Evolutionary conservation across 257 asterid species (phyloP), one percentile per base, ranked within the genome.

Genomic region (Solanum arcanum): DNA sequence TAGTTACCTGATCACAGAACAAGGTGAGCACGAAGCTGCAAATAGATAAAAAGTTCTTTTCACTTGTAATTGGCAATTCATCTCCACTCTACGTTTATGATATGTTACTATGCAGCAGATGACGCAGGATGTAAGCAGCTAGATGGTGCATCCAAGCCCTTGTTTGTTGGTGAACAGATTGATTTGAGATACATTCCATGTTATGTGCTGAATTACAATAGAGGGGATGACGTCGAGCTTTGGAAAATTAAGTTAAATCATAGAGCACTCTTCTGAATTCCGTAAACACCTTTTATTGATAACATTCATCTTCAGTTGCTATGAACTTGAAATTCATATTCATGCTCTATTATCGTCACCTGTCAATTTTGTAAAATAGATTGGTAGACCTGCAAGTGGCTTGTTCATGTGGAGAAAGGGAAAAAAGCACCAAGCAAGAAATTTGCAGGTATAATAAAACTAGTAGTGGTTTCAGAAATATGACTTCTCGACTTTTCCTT

Each of bases 221-320:
- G 99, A 74, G 99, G 98, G 86, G 89, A 85, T 18, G 97, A 94
- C 31, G 97, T 96, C 11, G 99, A 95, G 93, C 77, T 97, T 76
- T 97, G 98, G 98, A 89, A 91, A 90, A 95, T 97, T 59, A 91
- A 90, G 91, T 91, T 93, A 77, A 86, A 23, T 49, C 86, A 73
- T 56, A 77, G 46, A n/a, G 33, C 70, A 47, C 85, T 31, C 85
- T 11, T 56, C 70, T 81, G 85, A 81, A 52, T 49, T 52, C 35
- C 6, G 21, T 37, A 1, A 18, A 80, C 39, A 12, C 83, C 83
- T 41, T 60, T n/a, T 76, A 13, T 41, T n/a, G 21, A 18, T 42
- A n/a, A 2, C 60, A 77, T 42, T n/a, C 18, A 14, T 44, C 83
- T 77, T 44, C 68, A 47, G 52, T 25, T 27, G 16, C 66, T 46